phyloP scores from a whole-genome alignment of 805 yeast species.

The Wickerhamiella bombiphila region DNA sequence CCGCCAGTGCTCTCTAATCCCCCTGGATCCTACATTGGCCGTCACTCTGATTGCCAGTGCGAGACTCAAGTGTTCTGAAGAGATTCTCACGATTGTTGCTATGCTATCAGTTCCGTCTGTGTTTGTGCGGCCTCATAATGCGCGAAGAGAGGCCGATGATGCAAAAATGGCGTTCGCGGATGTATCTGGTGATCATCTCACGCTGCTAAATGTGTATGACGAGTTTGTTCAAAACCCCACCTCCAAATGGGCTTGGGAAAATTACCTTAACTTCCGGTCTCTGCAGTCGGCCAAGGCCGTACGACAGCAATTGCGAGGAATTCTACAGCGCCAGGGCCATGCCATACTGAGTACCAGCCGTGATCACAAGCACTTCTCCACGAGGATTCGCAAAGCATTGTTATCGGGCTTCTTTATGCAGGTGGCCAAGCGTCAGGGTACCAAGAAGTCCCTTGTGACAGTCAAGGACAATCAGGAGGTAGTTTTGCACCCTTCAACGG shows the following conservation, averaged over 20 bases:
- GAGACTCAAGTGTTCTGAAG: conserved; percentile 75
- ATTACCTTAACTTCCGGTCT: conserved; percentile 72
- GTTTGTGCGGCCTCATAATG: conserved; percentile 84
- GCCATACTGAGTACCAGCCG: conserved; percentile 55
- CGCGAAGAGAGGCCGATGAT: conserved; percentile 82
- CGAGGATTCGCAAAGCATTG: conserved; percentile 71
- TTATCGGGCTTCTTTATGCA: conserved; percentile 97
- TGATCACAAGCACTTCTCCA: conserved; percentile 51
- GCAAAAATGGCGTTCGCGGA: conserved; percentile 78
- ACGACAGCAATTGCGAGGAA: conserved; percentile 62
- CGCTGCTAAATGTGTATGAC: conserved; percentile 74
- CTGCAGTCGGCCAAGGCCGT: conserved; percentile 77
- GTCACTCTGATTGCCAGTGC: conserved; percentile 83
- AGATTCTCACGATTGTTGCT: conserved; percentile 76
- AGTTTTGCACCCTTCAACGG: conserved; percentile 78
- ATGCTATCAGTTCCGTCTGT: conserved; percentile 84
- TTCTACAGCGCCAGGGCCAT: conserved; percentile 71
- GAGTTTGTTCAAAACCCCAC: conserved; percentile 37
- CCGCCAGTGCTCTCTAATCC: conserved; percentile 80
- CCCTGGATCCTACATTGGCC: conserved; percentile 89
- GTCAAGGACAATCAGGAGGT: conserved; percentile 95
- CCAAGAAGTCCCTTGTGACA: conserved; percentile 58
- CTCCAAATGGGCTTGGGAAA: conserved; percentile 81
- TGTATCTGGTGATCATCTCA: conserved; percentile 88
- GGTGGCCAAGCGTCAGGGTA: conserved; percentile 79